Evolutionary conservation across 306 rosid species (phyloP).

Genomic region (Cucurbita ficifolia): DNA sequence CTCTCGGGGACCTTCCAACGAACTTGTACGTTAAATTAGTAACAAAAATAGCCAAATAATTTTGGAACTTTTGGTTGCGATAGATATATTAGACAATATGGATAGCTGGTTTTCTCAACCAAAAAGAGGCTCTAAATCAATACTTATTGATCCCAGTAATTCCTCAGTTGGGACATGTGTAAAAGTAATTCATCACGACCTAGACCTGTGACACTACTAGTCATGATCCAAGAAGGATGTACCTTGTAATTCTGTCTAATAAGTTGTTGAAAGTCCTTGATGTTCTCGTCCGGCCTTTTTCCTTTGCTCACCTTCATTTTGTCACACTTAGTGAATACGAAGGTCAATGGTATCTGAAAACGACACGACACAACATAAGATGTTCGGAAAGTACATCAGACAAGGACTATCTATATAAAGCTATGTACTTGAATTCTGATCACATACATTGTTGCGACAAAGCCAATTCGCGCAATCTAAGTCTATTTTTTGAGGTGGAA

Average conservation of each 20-base stretch:
- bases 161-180: slow-evolving; percentile 72
- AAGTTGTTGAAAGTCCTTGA: slow-evolving; percentile 62
- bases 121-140: not conserved
- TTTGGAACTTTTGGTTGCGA: not conserved
- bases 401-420: not conserved
- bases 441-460: slow-evolving; percentile 60
- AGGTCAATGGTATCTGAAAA: slow-evolving; percentile 69
- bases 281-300: slow-evolving; percentile 63
- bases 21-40: not conserved
- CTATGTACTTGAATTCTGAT: not conserved
- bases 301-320: slow-evolving; percentile 65
- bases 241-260: slow-evolving; percentile 47
- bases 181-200: slow-evolving; percentile 85
- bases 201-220: slow-evolving; percentile 74
- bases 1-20: not conserved
- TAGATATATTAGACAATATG: not conserved
- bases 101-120: not conserved
- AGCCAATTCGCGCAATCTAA: slow-evolving; percentile 94
- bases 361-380: not conserved
- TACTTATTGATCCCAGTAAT: slow-evolving; percentile 73
- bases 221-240: slow-evolving; percentile 91
- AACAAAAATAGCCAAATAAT: not conserved
- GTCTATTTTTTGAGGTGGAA: slow-evolving; percentile 86
- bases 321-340: slow-evolving; percentile 88
- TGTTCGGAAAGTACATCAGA: not conserved